Percentiles rank a stretch among this genome's conserved stretches.
Evolutionary conservation across 805 yeast species (phyloP).

Genomic region (Pichia nakasei): DNA sequence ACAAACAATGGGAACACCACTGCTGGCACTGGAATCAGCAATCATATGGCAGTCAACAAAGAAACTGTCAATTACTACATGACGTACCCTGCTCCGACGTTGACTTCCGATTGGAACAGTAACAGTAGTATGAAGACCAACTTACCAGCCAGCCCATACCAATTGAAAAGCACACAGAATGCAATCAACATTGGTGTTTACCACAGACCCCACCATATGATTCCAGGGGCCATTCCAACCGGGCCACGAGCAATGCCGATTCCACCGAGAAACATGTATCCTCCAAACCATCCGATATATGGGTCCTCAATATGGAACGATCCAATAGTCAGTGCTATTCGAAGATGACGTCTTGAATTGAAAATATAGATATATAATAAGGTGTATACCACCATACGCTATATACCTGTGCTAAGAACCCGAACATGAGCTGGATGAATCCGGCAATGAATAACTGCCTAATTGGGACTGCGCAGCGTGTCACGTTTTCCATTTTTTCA

Average conservation of each 20-base stretch:
- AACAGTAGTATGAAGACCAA: too few relatives aligned
- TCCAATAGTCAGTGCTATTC: background rate
- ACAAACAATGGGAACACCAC: background rate
- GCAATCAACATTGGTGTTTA: background rate
- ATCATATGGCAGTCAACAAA: background rate
- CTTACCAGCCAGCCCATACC: background rate
- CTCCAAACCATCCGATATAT: background rate
- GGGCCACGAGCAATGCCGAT: background rate
- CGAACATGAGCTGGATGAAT: too few relatives aligned
- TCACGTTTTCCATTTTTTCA: too few relatives aligned
- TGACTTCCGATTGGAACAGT: background rate
- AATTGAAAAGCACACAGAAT: too few relatives aligned
- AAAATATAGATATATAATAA: too few relatives aligned
- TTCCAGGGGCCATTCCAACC: background rate
- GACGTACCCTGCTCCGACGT: background rate
- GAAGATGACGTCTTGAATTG: too few relatives aligned
- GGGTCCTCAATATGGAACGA: background rate
- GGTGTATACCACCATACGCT: too few relatives aligned
- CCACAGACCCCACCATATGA: background rate
- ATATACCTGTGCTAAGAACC: too few relatives aligned
- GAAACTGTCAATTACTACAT: background rate
- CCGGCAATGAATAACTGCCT: too few relatives aligned
- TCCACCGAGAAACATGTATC: too few relatives aligned
- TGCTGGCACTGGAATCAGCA: too few relatives aligned
- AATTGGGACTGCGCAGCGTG: too few relatives aligned